These are phyloP conservation scores for Malbranchea cinnamomea DNA, from an alignment of 2,329 filamentous ascomycete genomes.

Conservation along the genomic window DNA sequence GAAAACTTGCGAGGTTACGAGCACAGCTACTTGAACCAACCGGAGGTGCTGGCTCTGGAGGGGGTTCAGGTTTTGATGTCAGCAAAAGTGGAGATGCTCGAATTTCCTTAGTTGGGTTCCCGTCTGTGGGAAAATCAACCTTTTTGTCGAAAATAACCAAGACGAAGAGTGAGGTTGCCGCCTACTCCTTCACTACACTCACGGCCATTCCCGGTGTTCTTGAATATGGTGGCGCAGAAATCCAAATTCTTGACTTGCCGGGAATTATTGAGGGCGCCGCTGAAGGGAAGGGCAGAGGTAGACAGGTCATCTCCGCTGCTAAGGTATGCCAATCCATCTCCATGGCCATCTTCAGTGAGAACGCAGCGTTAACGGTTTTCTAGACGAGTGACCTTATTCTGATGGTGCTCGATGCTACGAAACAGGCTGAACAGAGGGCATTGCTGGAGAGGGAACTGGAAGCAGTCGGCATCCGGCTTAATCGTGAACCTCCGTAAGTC, in stretches of 20 bases:
- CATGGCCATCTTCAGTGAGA: too few species aligned
- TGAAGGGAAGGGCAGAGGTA: conserved; percentile 86
- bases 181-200: conserved; percentile 93
- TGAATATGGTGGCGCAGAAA: conserved; percentile 94
- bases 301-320: conserved; percentile 93
- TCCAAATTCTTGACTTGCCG: conserved; percentile 91
- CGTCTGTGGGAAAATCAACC: conserved; percentile 95
- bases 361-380: too few species aligned
- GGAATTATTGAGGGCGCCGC: conserved; percentile 96
- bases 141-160: conserved; percentile 99
- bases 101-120: conserved; percentile 96
- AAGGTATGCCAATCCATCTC: conserved; percentile 39
- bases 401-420: conserved; percentile 95
- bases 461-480: conserved; percentile 85
- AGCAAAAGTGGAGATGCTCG: conserved; percentile 93
- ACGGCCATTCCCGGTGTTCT: conserved; percentile 95
- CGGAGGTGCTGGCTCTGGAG: conserved; percentile 60
- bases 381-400: conserved; percentile 86
- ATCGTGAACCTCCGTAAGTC: conserved; percentile 71
- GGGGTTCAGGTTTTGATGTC: conserved; percentile 74
- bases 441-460: conserved; percentile 85
- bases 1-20: conserved; percentile 87
- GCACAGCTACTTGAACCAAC: conserved; percentile 88
- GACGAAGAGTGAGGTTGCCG: conserved; percentile 88
- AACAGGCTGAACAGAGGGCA: conserved; percentile 82